These are phyloP conservation scores for Phytomonas sp. DNA, from an alignment of 208 protist genomes.

Conservation along the genomic window DNA sequence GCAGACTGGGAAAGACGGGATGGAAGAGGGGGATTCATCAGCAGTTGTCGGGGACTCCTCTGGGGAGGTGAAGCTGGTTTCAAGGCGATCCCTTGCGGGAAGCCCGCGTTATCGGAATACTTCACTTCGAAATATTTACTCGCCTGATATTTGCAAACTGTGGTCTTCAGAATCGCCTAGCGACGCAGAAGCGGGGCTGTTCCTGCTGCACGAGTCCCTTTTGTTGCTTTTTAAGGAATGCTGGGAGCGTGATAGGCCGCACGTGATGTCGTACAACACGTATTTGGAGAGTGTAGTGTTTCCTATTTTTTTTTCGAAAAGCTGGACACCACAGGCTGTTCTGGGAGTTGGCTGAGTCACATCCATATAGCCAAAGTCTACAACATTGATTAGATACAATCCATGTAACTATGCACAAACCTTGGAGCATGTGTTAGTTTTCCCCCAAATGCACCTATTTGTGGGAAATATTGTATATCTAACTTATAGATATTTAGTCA, in stretches of 20 bases:
- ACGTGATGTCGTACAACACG: slow-evolving; percentile 78
- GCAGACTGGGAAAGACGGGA: background rate
- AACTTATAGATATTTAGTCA: background rate
- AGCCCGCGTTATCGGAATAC: background rate
- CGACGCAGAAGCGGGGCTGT: slow-evolving; percentile 58
- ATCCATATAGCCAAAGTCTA: background rate
- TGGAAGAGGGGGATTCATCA: background rate
- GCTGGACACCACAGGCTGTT: background rate
- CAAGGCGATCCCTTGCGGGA: slow-evolving; percentile 13
- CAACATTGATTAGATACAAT: background rate
- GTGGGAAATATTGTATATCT: background rate
- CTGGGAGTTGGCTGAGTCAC: background rate
- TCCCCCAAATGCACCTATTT: background rate
- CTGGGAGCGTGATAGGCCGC: slow-evolving; percentile 76
- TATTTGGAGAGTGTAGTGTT: slow-evolving; percentile 61
- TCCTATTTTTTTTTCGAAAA: slow-evolving; percentile 42
- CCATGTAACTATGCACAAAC: background rate
- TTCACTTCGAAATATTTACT: background rate
- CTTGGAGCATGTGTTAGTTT: background rate
- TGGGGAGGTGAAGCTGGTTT: slow-evolving; percentile 10
- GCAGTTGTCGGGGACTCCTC: slow-evolving; percentile 12
- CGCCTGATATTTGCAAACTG: background rate
- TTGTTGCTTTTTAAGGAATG: slow-evolving; percentile 68
- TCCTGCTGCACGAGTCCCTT: slow-evolving; percentile 65
- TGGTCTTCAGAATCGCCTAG: background rate